A percentile compares a stretch with the other conserved stretches of the same genome.
Conservation (phyloP, 2,329 filamentous ascomycete genomes). For the Fusarium scirpi region DNA sequence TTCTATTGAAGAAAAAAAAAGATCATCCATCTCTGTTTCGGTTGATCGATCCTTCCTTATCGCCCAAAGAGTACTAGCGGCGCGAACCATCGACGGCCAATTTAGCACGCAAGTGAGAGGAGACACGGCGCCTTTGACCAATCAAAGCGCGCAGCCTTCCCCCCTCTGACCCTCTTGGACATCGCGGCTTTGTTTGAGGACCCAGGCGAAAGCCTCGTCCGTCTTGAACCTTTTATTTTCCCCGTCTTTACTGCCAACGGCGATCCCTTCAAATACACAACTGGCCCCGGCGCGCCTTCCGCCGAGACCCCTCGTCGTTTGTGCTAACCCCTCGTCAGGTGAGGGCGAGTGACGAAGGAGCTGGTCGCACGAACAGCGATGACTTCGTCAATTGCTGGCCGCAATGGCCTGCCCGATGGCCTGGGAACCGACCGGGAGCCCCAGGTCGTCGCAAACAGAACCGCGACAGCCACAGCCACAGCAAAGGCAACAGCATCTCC, state of each 20-base stretch:
- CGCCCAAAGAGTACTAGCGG: slow-evolving; percentile 32
- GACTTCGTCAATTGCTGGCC: slow-evolving; percentile 68
- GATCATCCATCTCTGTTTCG: slow-evolving; percentile 12
- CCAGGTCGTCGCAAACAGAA: slow-evolving; percentile 42
- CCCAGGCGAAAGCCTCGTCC: slow-evolving; percentile 47
- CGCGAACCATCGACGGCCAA: slow-evolving; percentile 34
- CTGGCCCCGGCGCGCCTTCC: slow-evolving; percentile 34
- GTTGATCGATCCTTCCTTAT: slow-evolving; percentile 21
- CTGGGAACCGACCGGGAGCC: slow-evolving; percentile 40
- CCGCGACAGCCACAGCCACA: slow-evolving; percentile 17
- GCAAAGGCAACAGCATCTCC: slow-evolving; percentile 10
- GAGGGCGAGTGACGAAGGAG: slow-evolving; percentile 64
- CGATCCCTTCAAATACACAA: slow-evolving; percentile 32
- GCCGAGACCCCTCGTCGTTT: slow-evolving; percentile 37
- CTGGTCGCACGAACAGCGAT: slow-evolving; percentile 68
- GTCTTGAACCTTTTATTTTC: slow-evolving; percentile 47
- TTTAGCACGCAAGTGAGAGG: slow-evolving; percentile 38
- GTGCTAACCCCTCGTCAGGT: slow-evolving; percentile 36
- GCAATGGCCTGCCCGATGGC: slow-evolving; percentile 45
- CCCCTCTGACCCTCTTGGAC: slow-evolving; percentile 43
- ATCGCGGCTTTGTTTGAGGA: slow-evolving; percentile 48
- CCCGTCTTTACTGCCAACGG: slow-evolving; percentile 35
- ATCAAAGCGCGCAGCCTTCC: slow-evolving; percentile 41
- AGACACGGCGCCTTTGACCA: slow-evolving; percentile 40
- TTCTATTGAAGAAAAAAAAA: slow-evolving; percentile 2